These are phyloP conservation scores for Chaetomium sp. DNA, from an alignment of 2,329 filamentous ascomycete species.

Conservation along the genomic window DNA sequence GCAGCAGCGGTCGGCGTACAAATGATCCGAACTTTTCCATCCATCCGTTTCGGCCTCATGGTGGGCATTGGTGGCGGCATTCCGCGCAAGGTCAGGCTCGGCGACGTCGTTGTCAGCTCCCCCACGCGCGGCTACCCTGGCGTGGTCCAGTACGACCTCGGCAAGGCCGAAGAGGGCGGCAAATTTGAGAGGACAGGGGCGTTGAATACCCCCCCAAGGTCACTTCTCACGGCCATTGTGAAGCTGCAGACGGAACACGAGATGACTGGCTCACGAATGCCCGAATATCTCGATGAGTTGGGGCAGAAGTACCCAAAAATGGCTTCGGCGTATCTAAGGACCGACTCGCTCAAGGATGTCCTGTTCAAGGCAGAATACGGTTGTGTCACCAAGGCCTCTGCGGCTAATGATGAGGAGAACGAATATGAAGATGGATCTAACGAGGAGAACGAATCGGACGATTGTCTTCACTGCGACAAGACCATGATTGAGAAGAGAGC, in stretches of 20 bases:
- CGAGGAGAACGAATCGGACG: background rate
- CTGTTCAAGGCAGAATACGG: background rate
- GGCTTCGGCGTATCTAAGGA: background rate
- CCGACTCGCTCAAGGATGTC: background rate
- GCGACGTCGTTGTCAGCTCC: constrained; percentile 4
- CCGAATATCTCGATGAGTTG: background rate
- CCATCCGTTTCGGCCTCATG: background rate
- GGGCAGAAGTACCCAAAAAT: background rate
- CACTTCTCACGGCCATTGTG: background rate
- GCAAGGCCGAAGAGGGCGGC: background rate
- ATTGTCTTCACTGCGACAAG: background rate
- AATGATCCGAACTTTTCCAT: background rate
- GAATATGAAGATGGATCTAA: too few relatives aligned
- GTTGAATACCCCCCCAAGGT: background rate
- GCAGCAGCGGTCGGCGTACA: background rate
- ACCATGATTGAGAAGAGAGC: background rate
- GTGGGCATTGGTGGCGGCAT: constrained; percentile 1
- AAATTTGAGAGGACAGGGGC: background rate
- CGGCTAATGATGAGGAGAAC: background rate
- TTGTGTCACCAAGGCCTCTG: background rate
- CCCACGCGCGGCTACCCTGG: background rate
- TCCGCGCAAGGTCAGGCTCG: background rate
- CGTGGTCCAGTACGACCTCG: background rate
- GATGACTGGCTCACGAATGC: background rate
- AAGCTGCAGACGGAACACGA: background rate